Conservation (phyloP, 306 rosid genomes). For the Ormosia semicastrata region DNA sequence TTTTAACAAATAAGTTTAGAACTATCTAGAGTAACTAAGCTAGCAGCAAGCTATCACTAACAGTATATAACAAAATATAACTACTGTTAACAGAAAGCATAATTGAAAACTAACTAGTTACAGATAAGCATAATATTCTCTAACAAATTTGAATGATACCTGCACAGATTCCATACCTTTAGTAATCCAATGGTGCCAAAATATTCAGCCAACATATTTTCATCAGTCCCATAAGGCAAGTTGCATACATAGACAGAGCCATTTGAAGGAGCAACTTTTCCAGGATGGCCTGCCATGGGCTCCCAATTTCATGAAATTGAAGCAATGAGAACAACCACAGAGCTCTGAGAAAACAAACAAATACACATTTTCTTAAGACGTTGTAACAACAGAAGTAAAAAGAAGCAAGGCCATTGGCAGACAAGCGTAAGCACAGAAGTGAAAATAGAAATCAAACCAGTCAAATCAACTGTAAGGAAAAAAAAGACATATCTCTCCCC, state of each 20-base stretch:
- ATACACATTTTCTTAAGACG: neutral
- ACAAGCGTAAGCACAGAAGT: neutral
- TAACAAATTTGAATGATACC: neutral
- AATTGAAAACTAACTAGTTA: too few species aligned
- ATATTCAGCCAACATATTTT: constrained; percentile 81
- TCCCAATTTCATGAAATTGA: constrained; percentile 65
- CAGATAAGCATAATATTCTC: too few species aligned
- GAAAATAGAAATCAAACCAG: too few species aligned
- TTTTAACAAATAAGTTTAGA: too few species aligned
- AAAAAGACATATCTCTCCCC: neutral
- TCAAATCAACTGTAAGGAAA: neutral
- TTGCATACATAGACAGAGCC: constrained; percentile 92
- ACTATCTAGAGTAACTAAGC: too few species aligned
- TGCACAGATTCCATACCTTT: constrained; percentile 61
- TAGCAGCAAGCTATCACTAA: too few species aligned
- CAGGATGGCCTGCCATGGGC: constrained; percentile 71
- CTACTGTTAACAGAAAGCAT: too few species aligned
- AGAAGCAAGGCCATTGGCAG: neutral
- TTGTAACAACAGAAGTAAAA: neutral
- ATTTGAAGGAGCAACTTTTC: constrained; percentile 68
- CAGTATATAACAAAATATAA: too few species aligned
- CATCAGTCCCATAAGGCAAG: constrained; percentile 91
- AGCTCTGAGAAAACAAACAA: constrained; percentile 34
- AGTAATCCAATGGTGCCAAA: constrained; percentile 91
- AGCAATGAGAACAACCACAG: constrained; percentile 31